Base-by-base conservation (phyloP, 2,329 filamentous ascomycete species). In the Bipolaris oryzae region DNA sequence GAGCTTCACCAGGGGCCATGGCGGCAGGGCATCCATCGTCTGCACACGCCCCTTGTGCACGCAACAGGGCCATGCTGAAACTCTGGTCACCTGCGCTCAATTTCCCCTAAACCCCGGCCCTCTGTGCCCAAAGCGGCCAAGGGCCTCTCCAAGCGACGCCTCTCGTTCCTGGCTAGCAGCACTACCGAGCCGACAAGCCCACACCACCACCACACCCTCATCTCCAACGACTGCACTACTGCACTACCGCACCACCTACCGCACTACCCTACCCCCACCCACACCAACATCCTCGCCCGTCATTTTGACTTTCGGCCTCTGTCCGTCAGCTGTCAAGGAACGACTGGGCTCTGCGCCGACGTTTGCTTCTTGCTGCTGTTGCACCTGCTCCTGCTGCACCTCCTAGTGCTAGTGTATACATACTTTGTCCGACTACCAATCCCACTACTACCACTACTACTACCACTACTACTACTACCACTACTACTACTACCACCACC, bases 151-250 rank as follows among this genome's bases (percentile, higher is more conserved):
- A 57, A 55, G 20, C 55, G 55, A 51, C 51, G 41, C 43, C 38
- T 41, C 56, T 55, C 39, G 56, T 58, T 58, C 56, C 56, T 58
- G 56, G 53, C 56, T 55, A 58, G 52, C 41, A 25, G 28, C 31
- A 38, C 54, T 57, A 57, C 49, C 54, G 23, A 23, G 28, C 49
- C 39, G 33, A 39, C 21, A 18, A 41, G 39, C 39, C 39, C 20
- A 42, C 39, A 25, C 38, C 38, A 41, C 38, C 39, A 25, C 38
- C 38, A 31, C 38, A 39, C 37, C 37, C 18, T 13, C 38, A 23
- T 13, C 38, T n/a, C 11, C 28, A 31, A 31, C 28, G 11, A 28
- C 28, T 31, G 7, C 9, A 28, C 28, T 31, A 31, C 25, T 10
- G 25, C 25, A 25, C 23, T 5, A 7, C 23, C 37, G 4, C 28